Conservation (phyloP, 495 filamentous ascomycete genomes). For the Xylaria sp. region DNA sequence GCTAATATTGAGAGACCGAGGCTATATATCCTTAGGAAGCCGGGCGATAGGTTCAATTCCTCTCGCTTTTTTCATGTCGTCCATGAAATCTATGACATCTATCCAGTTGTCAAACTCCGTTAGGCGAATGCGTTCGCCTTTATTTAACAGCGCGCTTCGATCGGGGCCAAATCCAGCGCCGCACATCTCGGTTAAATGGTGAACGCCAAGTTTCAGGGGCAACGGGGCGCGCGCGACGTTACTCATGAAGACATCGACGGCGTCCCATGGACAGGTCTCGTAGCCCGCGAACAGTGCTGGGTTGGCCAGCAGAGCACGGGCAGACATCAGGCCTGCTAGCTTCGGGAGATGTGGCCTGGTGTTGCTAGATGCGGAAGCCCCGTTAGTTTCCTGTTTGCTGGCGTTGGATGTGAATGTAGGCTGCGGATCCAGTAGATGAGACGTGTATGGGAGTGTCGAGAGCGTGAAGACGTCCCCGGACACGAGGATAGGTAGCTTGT, state of each 20-base stretch:
- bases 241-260: slow-evolving; percentile 64
- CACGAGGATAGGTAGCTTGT: slow-evolving; percentile 60
- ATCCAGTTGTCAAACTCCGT: slow-evolving; percentile 59
- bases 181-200: slow-evolving; percentile 71
- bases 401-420: slow-evolving; percentile 34
- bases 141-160: slow-evolving; percentile 55
- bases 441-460: slow-evolving; percentile 51
- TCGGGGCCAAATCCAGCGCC: slow-evolving; percentile 55
- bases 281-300: slow-evolving; percentile 66
- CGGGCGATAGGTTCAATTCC: slow-evolving; percentile 3
- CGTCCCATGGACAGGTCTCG: slow-evolving; percentile 63
- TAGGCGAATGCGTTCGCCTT: slow-evolving; percentile 58
- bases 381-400: not conserved
- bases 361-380: not conserved
- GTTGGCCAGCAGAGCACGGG: slow-evolving; percentile 66
- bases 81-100: slow-evolving; percentile 67
- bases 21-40: not conserved
- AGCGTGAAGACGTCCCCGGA: slow-evolving; percentile 69
- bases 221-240: slow-evolving; percentile 59
- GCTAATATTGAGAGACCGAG: not conserved
- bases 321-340: slow-evolving; percentile 66
- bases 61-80: slow-evolving; percentile 48
- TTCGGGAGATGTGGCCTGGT: slow-evolving; percentile 42
- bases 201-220: slow-evolving; percentile 64
- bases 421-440: slow-evolving; percentile 39